These are phyloP conservation scores for Arachis monticola DNA, from an alignment of 331 rosid species.

Conservation along the genomic window DNA sequence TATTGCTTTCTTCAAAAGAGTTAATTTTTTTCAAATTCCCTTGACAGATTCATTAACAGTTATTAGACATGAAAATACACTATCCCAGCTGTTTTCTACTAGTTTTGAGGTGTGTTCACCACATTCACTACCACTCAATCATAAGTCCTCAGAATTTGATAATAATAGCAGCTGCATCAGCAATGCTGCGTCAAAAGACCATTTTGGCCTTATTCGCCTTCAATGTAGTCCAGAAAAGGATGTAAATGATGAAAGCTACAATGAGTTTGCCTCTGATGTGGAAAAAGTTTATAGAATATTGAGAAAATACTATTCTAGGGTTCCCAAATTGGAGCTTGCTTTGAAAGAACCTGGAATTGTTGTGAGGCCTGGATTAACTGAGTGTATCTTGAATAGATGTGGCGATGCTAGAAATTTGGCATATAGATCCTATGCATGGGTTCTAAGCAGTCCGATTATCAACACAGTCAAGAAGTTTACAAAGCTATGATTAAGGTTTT, in stretches of 20 bases:
- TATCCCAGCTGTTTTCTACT: constrained; percentile 21
- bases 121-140: constrained; percentile 16
- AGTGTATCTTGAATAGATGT: constrained; percentile 69
- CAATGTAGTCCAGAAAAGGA: constrained; percentile 26
- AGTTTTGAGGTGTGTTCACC: constrained; percentile 18
- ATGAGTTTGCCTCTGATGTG: constrained; percentile 70
- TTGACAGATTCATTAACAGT: not conserved
- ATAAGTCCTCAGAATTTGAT: constrained; percentile 7
- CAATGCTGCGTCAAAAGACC: constrained; percentile 3
- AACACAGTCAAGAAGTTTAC: constrained; percentile 63
- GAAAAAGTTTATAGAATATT: constrained; percentile 72
- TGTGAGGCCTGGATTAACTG: constrained; percentile 66
- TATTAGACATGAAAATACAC: constrained; percentile 3
- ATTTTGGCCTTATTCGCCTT: constrained; percentile 53
- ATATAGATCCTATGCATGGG: constrained; percentile 73
- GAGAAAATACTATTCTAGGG: constrained; percentile 71
- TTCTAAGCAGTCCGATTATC: constrained; percentile 66
- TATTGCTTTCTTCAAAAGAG: not conserved
- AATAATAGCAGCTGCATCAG: not conserved
- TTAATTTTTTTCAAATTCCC: not conserved
- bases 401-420: constrained; percentile 89
- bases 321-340: constrained; percentile 80
- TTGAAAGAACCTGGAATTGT: constrained; percentile 72
- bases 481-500: constrained; percentile 72
- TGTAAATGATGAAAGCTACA: constrained; percentile 36